Evolutionary conservation across 805 yeast species (phyloP), one percentile per base, ranked within the genome.

Genomic region (Babjeviella inositovora): DNA sequence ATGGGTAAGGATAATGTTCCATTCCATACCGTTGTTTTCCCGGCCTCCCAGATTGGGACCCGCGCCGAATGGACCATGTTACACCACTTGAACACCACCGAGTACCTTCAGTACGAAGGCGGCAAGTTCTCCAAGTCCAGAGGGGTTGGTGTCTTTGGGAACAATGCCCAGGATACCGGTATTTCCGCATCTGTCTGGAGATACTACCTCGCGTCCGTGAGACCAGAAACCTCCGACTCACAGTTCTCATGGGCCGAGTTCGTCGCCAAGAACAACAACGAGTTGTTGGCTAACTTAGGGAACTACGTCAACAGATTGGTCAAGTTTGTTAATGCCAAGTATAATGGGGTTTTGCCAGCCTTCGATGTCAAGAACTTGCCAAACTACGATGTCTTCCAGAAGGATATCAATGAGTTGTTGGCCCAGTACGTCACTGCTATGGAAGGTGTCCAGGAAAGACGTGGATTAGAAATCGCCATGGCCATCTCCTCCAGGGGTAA

Each of bases 1-100:
- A 90, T 90, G 99, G 99, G 99, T 52, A 90, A 90, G 50, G 99
- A 90, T 52, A 90, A 90, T 44, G 96, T 85, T 39, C 96, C 97
- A 15, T 90, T 90, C 81, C 99, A 90, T 47, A 77, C 95, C 1
- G 98, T 90, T 27, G 93, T 90, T 27, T 90, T 87, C 82, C 99
- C 99, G 29, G 73, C 92, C 20, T 56, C 93, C 14, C 76, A 73
- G 51, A 54, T 90, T 21, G 99, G 97, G 47, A 85, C 98, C 10
- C 52, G 62, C 11, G 87, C 87, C 27, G 41, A 60, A 22, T 90
- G 97, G 97, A 84, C 95, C 29, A 73, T 69, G 68, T 61, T 85
- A 35, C 80, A 82, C 41, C 94, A 85, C 49, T 54, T 90, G 36
- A 79, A 72, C 45, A 85, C 98, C 21, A 90, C 99, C 8, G 99